Evolutionary conservation across 140 eudicot species (phyloP).

Genomic region (Flaveria floridana): DNA sequence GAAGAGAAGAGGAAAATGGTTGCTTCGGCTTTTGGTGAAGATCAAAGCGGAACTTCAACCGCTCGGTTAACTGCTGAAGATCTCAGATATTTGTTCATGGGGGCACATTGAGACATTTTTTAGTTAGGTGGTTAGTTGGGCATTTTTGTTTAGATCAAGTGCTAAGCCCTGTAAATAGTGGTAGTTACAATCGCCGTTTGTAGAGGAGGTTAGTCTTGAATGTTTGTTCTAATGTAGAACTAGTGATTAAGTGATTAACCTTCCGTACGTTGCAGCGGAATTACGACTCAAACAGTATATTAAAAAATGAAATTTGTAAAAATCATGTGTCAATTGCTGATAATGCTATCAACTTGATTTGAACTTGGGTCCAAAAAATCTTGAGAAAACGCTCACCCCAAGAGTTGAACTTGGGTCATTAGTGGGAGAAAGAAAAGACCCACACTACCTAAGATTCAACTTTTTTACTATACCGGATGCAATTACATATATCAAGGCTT

Average conservation of each 20-base stretch:
- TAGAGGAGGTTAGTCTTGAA: slow-evolving; percentile 28
- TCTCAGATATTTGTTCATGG: slow-evolving; percentile 55
- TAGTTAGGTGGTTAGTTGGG: slow-evolving; percentile 29
- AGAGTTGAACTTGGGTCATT: too few relatives aligned
- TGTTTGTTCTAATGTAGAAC: slow-evolving; percentile 19
- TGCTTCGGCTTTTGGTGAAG: slow-evolving; percentile 90
- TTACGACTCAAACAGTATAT: background rate
- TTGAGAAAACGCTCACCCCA: too few relatives aligned
- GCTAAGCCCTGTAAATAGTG: slow-evolving; percentile 38
- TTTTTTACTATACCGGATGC: too few relatives aligned
- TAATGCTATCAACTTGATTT: too few relatives aligned
- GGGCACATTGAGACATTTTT: slow-evolving; percentile 22
- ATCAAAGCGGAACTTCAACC: slow-evolving; percentile 49
- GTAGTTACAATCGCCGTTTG: slow-evolving; percentile 11
- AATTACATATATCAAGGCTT: too few relatives aligned
- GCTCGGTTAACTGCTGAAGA: slow-evolving; percentile 67
- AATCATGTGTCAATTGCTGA: too few relatives aligned
- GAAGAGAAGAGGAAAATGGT: slow-evolving; percentile 87
- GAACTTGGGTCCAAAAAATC: too few relatives aligned
- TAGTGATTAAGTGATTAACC: too few relatives aligned
- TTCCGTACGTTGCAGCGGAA: too few relatives aligned
- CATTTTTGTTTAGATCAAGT: slow-evolving; percentile 45
- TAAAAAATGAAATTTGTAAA: too few relatives aligned
- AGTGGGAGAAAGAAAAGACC: too few relatives aligned
- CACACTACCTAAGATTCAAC: too few relatives aligned